Evolutionary conservation across 768 basidiomycete species (phyloP), one percentile per base, ranked within the genome.

Genomic region (Glaciozyma martinii): DNA sequence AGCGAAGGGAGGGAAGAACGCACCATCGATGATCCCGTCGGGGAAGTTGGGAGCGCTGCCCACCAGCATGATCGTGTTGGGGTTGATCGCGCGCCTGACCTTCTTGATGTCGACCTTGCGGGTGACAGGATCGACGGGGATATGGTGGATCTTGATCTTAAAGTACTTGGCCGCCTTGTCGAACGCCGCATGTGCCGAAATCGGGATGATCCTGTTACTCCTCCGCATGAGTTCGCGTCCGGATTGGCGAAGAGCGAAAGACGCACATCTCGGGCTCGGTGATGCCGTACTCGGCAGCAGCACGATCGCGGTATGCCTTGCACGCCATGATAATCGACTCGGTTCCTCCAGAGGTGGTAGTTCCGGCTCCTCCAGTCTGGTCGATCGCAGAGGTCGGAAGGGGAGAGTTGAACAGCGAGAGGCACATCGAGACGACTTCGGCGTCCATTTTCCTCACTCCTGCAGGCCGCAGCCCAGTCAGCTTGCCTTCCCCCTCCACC

Each of bases 381-480:
- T 66, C 65, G 57, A 66, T 32, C 1, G 60, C 56, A 5, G 56
- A 58, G 1, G 56, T 44, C 10, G 69, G 66, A 0, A 62, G 61
- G 4, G 61, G 60, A 1, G 90, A 87, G 73, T 89, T 85, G 79
- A 87, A 97, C 44, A 80, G 79, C 60, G 63, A 50, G 18, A 73
- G 67, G 18, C 67, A 71, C 69, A 74, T 74, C 33, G 69, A 66
- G 49, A 74, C 57, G 42, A 73, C 63, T 73, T 97, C 93, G 21
- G 91, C 89, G 73, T 99, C 94, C 94, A 99, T 99, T 78, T 94
- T 92, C 56, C 94, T 82, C 16, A 95, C 78, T 0, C 89, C 86
- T 76, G 56, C 16, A 57, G 25, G 3, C 29, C 12, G 15, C 5
- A 47, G 15, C 16, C 46, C 19, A 47, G 32, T 33, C 16, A 54